Evolutionary conservation across 768 basidiomycete genomes (phyloP).

Genomic region (Stropharia rugosoannulata): DNA sequence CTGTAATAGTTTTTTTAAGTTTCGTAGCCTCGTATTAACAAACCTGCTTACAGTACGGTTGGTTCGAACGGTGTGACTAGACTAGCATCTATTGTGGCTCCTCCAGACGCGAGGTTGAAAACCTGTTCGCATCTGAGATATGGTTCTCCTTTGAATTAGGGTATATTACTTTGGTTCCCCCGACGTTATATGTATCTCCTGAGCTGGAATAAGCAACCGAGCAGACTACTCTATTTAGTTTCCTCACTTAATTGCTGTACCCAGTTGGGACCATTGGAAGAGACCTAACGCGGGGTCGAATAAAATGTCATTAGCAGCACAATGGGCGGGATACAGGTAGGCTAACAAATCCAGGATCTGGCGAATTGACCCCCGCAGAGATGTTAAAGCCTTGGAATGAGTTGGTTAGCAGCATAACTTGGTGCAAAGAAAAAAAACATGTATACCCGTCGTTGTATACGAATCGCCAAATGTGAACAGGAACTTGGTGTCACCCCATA

Average conservation of each 20-base stretch:
- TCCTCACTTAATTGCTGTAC: constrained; percentile 25
- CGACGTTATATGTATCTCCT: constrained; percentile 58
- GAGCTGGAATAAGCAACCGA: background rate
- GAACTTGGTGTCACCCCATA: constrained; percentile 55
- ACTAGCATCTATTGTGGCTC: constrained; percentile 56
- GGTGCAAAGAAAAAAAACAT: background rate
- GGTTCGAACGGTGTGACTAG: constrained; percentile 50
- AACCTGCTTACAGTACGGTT: constrained; percentile 36
- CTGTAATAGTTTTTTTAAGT: constrained; percentile 17
- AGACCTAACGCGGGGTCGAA: constrained; percentile 35
- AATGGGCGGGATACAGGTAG: background rate
- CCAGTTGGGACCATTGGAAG: constrained; percentile 66
- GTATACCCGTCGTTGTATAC: constrained; percentile 48
- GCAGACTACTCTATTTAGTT: background rate
- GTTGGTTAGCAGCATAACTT: background rate
- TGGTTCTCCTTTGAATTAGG: background rate
- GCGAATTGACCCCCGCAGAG: constrained; percentile 52
- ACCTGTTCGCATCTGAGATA: constrained; percentile 20
- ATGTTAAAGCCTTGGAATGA: constrained; percentile 47
- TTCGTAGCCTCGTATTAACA: background rate
- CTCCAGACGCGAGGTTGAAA: constrained; percentile 55
- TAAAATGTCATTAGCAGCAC: background rate
- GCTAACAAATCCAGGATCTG: constrained; percentile 50
- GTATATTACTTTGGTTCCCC: constrained; percentile 41
- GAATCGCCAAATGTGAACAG: constrained; percentile 66